Conservation (phyloP, 805 yeast species). For the Metschnikowia aberdeeniae region DNA sequence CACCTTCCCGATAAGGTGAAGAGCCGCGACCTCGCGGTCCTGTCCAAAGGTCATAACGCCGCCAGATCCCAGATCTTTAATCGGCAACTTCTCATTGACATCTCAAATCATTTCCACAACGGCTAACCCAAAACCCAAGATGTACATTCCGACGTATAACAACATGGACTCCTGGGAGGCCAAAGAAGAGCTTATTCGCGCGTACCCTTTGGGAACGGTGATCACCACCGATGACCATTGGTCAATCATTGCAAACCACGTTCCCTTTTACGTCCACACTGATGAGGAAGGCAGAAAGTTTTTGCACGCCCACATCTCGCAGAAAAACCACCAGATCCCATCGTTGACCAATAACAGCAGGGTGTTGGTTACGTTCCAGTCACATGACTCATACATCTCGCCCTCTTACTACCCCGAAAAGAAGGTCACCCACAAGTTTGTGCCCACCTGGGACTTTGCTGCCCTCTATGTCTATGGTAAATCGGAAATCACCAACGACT, state of each 20-base stretch:
- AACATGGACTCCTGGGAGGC: slow-evolving; percentile 30
- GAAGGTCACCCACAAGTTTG: slow-evolving; percentile 52
- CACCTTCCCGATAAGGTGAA: not conserved
- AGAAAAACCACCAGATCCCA: slow-evolving; percentile 47
- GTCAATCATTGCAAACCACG: slow-evolving; percentile 48
- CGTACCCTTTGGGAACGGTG: slow-evolving; percentile 51
- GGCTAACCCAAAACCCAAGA: slow-evolving; percentile 5
- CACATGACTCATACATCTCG: slow-evolving; percentile 49
- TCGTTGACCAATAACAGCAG: slow-evolving; percentile 35
- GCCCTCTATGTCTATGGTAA: slow-evolving; percentile 54
- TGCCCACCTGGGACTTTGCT: slow-evolving; percentile 70
- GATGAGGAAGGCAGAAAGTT: slow-evolving; percentile 33
- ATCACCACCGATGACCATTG: slow-evolving; percentile 38
- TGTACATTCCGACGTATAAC: slow-evolving; percentile 41
- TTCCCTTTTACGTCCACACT: slow-evolving; percentile 47
- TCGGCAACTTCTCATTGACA: too few relatives aligned
- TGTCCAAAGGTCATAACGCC: too few relatives aligned
- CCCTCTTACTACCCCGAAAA: slow-evolving; percentile 60
- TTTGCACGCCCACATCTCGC: slow-evolving; percentile 54
- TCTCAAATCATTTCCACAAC: too few relatives aligned
- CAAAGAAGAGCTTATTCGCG: slow-evolving; percentile 39
- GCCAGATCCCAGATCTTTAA: too few relatives aligned
- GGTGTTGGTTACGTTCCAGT: slow-evolving; percentile 50
- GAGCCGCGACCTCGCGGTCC: not conserved
- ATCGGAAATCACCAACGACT: slow-evolving; percentile 42